Conservation (phyloP, 192 early-diverging fungal species). For the Phlyctochytrium arcticum region DNA sequence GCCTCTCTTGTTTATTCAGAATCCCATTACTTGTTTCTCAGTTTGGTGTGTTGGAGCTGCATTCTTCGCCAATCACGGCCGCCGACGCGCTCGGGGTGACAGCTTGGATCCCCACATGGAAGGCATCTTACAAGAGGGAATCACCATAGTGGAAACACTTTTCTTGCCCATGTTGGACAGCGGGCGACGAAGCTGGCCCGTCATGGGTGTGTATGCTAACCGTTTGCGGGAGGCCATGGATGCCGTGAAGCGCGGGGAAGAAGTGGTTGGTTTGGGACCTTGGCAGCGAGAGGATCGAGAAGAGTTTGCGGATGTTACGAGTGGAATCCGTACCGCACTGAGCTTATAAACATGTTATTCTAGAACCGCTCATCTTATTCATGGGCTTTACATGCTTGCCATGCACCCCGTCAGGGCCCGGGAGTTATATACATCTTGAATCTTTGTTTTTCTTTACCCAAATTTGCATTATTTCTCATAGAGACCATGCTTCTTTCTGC, state of each 20-base stretch:
- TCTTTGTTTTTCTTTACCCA: too few species aligned
- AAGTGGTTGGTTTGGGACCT: neutral
- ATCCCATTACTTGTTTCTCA: conserved; percentile 12
- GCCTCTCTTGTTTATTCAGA: conserved; percentile 8
- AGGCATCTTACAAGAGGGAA: neutral
- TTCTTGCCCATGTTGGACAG: conserved; percentile 17
- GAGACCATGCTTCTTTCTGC: too few species aligned
- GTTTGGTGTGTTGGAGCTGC: neutral
- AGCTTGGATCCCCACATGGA: neutral
- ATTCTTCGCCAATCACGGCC: neutral
- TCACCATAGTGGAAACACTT: neutral
- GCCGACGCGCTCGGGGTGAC: neutral
- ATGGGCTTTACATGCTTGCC: too few species aligned
- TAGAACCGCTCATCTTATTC: too few species aligned
- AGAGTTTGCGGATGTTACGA: neutral
- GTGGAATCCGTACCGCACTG: neutral
- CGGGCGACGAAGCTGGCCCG: conserved; percentile 2
- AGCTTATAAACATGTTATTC: neutral
- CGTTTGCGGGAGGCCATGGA: neutral
- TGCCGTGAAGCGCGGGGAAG: neutral
- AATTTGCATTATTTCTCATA: too few species aligned
- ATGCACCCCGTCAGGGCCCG: too few species aligned
- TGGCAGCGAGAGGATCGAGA: neutral
- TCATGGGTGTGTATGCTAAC: conserved; percentile 7
- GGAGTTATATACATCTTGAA: too few species aligned